Evolutionary conservation across 495 filamentous ascomycete species (phyloP).

Genomic region (Penicilliopsis zonata): DNA sequence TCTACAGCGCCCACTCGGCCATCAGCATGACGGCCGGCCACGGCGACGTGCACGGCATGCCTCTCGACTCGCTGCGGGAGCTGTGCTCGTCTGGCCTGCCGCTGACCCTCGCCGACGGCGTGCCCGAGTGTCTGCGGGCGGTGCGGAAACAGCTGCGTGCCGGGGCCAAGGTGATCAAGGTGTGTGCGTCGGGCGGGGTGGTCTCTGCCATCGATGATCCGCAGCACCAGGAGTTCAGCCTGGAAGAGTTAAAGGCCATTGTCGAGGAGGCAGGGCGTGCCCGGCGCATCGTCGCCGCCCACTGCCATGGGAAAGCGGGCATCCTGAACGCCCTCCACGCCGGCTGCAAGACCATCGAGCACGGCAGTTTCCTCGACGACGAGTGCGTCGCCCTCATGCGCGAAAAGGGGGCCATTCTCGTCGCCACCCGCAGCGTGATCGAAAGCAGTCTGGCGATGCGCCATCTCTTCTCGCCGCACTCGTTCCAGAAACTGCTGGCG

Average conservation of each 20-base stretch:
- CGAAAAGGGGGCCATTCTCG: constrained; percentile 27
- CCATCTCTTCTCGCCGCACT: constrained; percentile 1
- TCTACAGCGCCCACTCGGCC: constrained; percentile 26
- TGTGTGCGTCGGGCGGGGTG: constrained; percentile 37
- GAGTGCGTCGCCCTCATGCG: constrained; percentile 35
- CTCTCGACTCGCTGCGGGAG: constrained; percentile 19
- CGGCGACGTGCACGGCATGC: constrained; percentile 28
- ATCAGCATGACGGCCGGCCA: constrained; percentile 39
- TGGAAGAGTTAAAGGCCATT: constrained; percentile 35
- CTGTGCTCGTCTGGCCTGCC: constrained; percentile 13
- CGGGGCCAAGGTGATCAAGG: constrained; percentile 38
- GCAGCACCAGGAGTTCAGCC: constrained; percentile 32
- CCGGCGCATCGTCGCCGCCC: constrained; percentile 33
- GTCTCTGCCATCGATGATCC: constrained; percentile 33
- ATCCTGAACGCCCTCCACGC: constrained; percentile 36
- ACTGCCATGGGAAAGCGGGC: constrained; percentile 38
- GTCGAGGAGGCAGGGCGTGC: constrained; percentile 35
- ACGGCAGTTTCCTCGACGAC: constrained; percentile 29
- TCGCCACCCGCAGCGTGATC: constrained; percentile 24
- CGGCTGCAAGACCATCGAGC: constrained; percentile 35
- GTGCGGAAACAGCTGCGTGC: constrained; percentile 37
- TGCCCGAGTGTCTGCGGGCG: constrained; percentile 30
- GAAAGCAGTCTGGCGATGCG: constrained; percentile 6
- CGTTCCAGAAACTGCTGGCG: constrained; percentile 28
- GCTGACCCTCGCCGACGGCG: constrained; percentile 29